Percentiles rank a stretch among this genome's conserved stretches.
Conservation (phyloP, 441 rosid genomes). For the Syzygium syzygioides region DNA sequence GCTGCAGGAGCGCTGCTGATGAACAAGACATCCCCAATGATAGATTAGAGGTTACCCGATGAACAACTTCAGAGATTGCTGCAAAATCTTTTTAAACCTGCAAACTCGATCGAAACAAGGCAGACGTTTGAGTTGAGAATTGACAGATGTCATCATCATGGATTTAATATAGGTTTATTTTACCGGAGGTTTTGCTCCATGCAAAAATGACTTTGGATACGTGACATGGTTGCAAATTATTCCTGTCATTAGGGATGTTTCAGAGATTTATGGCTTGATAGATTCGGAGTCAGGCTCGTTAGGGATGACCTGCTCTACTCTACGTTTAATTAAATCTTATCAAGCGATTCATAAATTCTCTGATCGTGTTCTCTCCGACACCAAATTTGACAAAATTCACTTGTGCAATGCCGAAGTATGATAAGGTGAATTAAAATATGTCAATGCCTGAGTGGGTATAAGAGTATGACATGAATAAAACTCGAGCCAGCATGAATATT, state of each 20-base stretch:
- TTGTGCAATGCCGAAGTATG: background rate
- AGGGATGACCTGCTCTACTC: background rate
- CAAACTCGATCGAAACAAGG: too few species aligned
- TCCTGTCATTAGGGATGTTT: too few species aligned
- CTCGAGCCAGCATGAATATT: background rate
- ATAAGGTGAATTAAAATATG: background rate
- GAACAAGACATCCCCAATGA: background rate
- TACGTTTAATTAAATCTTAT: background rate
- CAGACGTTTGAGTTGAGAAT: too few species aligned
- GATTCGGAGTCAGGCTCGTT: background rate
- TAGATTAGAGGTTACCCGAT: background rate
- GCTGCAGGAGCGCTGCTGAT: background rate
- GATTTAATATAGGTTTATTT: too few species aligned
- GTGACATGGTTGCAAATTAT: too few species aligned
- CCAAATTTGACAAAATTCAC: background rate
- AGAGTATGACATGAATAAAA: background rate
- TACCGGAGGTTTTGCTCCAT: too few species aligned
- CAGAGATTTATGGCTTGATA: background rate
- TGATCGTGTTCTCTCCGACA: rapidly evolving
- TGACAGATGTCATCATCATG: background rate
- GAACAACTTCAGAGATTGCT: background rate
- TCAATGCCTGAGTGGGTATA: rapidly evolving
- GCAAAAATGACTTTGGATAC: too few species aligned
- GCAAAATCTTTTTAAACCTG: background rate
- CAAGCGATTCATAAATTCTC: background rate